Conservation (phyloP, 2,329 filamentous ascomycete species). For the Aspergillus floridensis region DNA sequence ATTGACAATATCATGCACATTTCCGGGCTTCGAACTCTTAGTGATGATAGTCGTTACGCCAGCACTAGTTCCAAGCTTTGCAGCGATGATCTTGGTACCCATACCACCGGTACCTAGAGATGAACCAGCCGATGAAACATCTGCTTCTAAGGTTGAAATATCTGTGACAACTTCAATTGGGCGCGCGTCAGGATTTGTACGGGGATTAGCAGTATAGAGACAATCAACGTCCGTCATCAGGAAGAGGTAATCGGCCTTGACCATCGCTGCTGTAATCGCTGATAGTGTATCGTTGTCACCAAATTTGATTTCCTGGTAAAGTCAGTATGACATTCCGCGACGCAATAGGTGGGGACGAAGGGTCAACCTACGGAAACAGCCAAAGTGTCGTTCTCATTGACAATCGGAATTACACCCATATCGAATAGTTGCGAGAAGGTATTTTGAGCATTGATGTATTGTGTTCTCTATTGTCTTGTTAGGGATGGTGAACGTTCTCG, state of each 20-base stretch:
- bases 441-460: slow-evolving; percentile 96
- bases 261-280: slow-evolving; percentile 95
- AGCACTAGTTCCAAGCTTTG: slow-evolving; percentile 84
- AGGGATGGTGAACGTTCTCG: slow-evolving; percentile 6
- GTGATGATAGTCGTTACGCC: slow-evolving; percentile 97
- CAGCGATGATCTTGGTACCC: slow-evolving; percentile 95
- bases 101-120: slow-evolving; percentile 91
- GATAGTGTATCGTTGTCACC: slow-evolving; percentile 98
- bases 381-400: slow-evolving; percentile 97
- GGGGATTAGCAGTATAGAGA: slow-evolving; percentile 92
- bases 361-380: slow-evolving; percentile 65
- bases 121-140: slow-evolving; percentile 88
- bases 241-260: slow-evolving; percentile 93
- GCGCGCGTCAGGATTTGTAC: slow-evolving; percentile 77
- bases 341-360: not conserved
- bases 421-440: slow-evolving; percentile 85
- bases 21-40: slow-evolving; percentile 86
- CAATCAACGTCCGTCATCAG: slow-evolving; percentile 99
- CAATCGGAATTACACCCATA: slow-evolving; percentile 96
- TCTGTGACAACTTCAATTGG: slow-evolving; percentile 92
- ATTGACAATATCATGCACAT: slow-evolving; percentile 80
- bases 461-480: slow-evolving; percentile 61
- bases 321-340: not conserved
- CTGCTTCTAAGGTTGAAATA: slow-evolving; percentile 75
- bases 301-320: slow-evolving; percentile 82